These are phyloP conservation scores for Pseudotulostoma volvatum DNA, from an alignment of 495 filamentous ascomycete species.

Conservation along the genomic window DNA sequence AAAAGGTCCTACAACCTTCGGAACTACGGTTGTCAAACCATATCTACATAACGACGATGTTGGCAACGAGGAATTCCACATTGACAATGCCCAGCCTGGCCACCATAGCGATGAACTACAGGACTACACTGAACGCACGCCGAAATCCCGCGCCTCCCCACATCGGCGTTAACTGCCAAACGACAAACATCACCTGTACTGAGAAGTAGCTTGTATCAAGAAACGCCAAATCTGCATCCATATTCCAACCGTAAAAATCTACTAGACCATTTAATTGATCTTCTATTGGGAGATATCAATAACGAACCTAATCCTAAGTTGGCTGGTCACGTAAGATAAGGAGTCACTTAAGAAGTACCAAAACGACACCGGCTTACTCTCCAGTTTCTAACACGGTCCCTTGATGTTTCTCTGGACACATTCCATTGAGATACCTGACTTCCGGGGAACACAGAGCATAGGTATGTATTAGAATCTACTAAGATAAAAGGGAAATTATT, in stretches of 20 bases:
- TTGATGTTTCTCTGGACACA: constrained; percentile 4
- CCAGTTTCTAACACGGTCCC: constrained; percentile 7
- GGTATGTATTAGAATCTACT: constrained; percentile 4
- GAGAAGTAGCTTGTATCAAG: no score
- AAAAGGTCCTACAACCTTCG: no score
- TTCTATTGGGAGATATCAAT: constrained; percentile 9
- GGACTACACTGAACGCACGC: no score
- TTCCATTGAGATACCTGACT: background rate
- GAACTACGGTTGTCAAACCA: constrained; percentile 55
- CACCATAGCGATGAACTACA: no score
- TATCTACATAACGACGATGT: constrained; percentile 81
- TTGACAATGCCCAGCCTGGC: no score
- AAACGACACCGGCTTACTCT: constrained; percentile 6
- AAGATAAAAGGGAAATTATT: no score
- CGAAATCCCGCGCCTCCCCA: no score
- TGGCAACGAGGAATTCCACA: no score
- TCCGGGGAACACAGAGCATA: background rate
- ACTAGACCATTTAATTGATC: constrained; percentile 10
- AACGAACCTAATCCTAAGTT: constrained; percentile 10
- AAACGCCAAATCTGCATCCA: constrained; percentile 13
- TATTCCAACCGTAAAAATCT: constrained; percentile 10
- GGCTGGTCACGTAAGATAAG: no score
- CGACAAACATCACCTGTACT: no score
- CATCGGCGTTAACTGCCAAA: no score
- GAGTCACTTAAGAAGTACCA: constrained; percentile 3